phyloP scores from a whole-genome alignment of 2,329 filamentous ascomycete genomes.

The Neurospora crassa region DNA sequence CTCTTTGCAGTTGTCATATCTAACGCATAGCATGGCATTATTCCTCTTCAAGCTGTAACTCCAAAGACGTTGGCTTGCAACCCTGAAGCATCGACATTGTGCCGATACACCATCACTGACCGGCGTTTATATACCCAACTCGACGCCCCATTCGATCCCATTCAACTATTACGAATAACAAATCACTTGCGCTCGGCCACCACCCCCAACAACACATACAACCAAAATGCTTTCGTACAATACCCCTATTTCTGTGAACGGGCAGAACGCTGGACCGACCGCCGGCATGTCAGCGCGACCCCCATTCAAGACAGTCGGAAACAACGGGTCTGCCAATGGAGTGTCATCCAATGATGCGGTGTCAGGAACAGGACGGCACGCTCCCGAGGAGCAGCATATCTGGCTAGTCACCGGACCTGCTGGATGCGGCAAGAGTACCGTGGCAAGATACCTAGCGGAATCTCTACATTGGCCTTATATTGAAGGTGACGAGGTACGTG shows the following conservation, averaged over 20 bases:
- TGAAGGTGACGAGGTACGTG: slow-evolving; percentile 65
- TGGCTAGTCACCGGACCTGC: slow-evolving; percentile 75
- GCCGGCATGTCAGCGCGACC: slow-evolving; percentile 9
- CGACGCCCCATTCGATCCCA: not conserved
- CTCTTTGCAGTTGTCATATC: not conserved
- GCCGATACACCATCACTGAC: not conserved
- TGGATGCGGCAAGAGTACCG: slow-evolving; percentile 70
- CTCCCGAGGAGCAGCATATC: slow-evolving; percentile 51
- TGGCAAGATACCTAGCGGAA: slow-evolving; percentile 55
- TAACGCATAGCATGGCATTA: not conserved
- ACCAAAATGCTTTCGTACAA: slow-evolving; percentile 42
- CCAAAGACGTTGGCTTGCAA: not conserved
- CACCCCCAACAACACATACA: not conserved
- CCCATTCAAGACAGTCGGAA: slow-evolving; percentile 1
- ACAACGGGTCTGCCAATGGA: not conserved
- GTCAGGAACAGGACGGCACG: not conserved
- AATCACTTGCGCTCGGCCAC: not conserved
- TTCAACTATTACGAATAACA: not conserved
- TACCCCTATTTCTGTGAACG: slow-evolving; percentile 34
- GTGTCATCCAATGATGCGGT: not conserved
- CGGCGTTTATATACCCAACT: not conserved
- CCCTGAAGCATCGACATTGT: not conserved
- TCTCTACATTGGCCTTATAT: slow-evolving; percentile 60
- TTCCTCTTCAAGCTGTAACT: not conserved
- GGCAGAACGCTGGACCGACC: slow-evolving; percentile 23